phyloP scores from a whole-genome alignment of 306 rosid genomes.

The Oxytropis ochrocephala region DNA sequence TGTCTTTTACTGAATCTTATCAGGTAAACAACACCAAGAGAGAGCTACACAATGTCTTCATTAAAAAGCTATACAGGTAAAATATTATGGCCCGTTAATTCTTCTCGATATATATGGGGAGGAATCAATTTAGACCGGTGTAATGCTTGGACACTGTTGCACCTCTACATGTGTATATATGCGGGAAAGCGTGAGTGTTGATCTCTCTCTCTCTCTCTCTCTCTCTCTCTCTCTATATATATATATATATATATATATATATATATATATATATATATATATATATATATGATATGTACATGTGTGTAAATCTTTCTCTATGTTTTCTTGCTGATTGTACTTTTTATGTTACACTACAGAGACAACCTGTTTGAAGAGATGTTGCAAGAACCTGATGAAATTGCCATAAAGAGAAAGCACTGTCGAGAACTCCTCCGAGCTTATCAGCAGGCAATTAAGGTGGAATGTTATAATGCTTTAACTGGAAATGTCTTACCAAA shows the following conservation, averaged over 20 bases:
- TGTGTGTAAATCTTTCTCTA: not conserved
- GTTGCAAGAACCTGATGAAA: slow-evolving; percentile 94
- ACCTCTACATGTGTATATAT: too few relatives aligned
- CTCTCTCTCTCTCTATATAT: not conserved
- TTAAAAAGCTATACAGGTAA: slow-evolving; percentile 89
- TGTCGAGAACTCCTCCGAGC: slow-evolving; percentile 79
- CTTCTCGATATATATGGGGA: not conserved
- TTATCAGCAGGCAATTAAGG: slow-evolving; percentile 91
- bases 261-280: too few relatives aligned
- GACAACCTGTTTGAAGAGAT: slow-evolving; percentile 91
- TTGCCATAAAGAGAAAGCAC: slow-evolving; percentile 80
- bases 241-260: too few relatives aligned
- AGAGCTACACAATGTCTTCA: slow-evolving; percentile 92
- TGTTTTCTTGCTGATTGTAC: slow-evolving; percentile 20
- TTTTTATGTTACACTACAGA: slow-evolving; percentile 38
- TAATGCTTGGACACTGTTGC: too few relatives aligned
- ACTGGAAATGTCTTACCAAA: not conserved
- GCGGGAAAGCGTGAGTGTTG: too few relatives aligned
- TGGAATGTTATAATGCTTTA: slow-evolving; percentile 23
- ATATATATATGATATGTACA: too few relatives aligned
- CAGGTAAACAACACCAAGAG: slow-evolving; percentile 95
- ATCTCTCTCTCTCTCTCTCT: too few relatives aligned
- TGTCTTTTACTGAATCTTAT: slow-evolving; percentile 13
- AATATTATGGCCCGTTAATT: not conserved
- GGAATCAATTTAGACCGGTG: too few relatives aligned